Evolutionary conservation across 129 eudicot species (phyloP), one percentile per base, ranked within the genome.

Genomic region (Ambrosia artemisiifolia): DNA sequence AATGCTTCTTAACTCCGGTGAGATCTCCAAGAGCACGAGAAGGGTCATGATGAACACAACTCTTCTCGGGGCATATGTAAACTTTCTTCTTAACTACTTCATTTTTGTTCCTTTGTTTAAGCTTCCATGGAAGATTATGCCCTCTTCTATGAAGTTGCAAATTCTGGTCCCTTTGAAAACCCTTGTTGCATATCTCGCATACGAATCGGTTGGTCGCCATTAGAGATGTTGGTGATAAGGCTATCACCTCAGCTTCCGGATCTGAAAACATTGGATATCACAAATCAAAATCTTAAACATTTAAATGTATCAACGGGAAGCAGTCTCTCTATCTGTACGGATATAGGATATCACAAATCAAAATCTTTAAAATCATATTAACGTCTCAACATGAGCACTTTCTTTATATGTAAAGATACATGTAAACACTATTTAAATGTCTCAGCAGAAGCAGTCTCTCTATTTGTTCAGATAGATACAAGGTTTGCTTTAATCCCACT

Each of bases 91-190:
- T 76, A 9, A 82, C 71, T n/a, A 80, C 88, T 75, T 88, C 95
- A n/a, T 78, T 82, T 43, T 81, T 69, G 40, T 78, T 88, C 48
- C 97, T 63, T 77, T 88, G 95, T 70, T 86, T 80, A 3, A 91
- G 87, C 72, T 88, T 91, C 97, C 97, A 91, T 3, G 97, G 97
- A 53, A 91, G 49, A 73, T 91, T 91, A 67, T 91, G 97, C 33
- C 97, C 97, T 18, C 97, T 84, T 49, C 97, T 78, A 71, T 91
- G 97, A 49, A 91, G 97, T 77, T 91, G 97, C 42, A 91, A 48
- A 57, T 91, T 91, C 77, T 91, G 97, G 83, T 91, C 97, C 18
- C 97, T 79, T 67, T 91, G 97, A 70, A 90, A 90, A 4, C 96
- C 96, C 77, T 90, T 90, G 61, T 73, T 85, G 75, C 96, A 90